phyloP scores from a whole-genome alignment of 306 rosid genomes.

The Fragaria iinumae region DNA sequence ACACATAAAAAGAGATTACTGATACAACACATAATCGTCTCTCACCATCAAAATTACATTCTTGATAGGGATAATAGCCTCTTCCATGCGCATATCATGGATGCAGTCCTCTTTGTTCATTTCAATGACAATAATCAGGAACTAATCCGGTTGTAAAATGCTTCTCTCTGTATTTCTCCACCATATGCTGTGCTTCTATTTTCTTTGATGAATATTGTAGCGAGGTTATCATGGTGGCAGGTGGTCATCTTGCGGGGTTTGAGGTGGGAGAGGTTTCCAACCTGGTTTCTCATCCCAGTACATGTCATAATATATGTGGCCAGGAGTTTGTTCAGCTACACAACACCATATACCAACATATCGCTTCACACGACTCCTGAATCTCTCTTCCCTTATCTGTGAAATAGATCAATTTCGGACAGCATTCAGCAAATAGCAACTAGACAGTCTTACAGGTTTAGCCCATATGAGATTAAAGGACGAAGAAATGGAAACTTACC shows the following conservation, averaged over 20 bases:
- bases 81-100: slow-evolving; percentile 18
- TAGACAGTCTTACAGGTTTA: background rate
- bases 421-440: slow-evolving; percentile 23
- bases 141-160: slow-evolving; percentile 3
- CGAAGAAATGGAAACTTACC: slow-evolving; percentile 38
- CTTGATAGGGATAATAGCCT: slow-evolving; percentile 24
- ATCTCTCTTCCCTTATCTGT: slow-evolving; percentile 70
- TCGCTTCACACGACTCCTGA: slow-evolving; percentile 71
- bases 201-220: background rate
- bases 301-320: slow-evolving; percentile 93
- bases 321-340: slow-evolving; percentile 64
- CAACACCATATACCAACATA: slow-evolving; percentile 97
- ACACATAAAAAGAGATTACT: background rate
- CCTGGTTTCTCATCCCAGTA: slow-evolving; percentile 97
- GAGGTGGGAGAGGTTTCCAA: slow-evolving; percentile 91
- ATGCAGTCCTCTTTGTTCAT: slow-evolving; percentile 1
- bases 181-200: background rate
- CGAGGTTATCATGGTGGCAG: slow-evolving; percentile 61
- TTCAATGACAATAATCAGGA: slow-evolving; percentile 9
- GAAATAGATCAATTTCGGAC: slow-evolving; percentile 1
- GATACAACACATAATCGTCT: slow-evolving; percentile 19
- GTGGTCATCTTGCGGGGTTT: slow-evolving; percentile 72
- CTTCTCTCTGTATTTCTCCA: background rate
- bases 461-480: slow-evolving; percentile 1
- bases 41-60: slow-evolving; percentile 21